Evolutionary conservation across 2,329 filamentous ascomycete species (phyloP).

Genomic region (Coleophoma crateriformis): DNA sequence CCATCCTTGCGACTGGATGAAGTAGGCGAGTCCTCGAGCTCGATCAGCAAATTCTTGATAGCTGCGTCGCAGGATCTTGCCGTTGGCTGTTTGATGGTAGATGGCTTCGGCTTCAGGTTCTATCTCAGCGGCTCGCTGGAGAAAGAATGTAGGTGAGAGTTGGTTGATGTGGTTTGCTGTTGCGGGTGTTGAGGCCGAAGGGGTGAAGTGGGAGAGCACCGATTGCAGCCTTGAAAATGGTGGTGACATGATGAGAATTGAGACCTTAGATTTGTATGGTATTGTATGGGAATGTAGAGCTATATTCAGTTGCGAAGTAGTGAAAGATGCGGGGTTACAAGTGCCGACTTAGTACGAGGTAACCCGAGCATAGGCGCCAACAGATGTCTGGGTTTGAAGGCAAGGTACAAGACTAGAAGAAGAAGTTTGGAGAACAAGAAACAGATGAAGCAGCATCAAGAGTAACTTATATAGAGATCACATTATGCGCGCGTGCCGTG

Average conservation of each 20-base stretch:
- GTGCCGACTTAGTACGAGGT: too few species aligned
- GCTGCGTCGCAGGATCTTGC: constrained; percentile 64
- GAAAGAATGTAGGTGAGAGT: constrained; percentile 81
- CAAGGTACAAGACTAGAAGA: neutral
- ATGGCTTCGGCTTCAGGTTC: constrained; percentile 83
- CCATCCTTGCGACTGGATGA: constrained; percentile 66
- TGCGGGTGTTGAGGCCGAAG: constrained; percentile 20
- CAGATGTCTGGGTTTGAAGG: neutral
- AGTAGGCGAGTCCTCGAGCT: constrained; percentile 83
- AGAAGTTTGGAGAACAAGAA: neutral
- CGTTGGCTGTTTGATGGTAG: constrained; percentile 77
- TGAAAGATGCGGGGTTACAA: too few species aligned
- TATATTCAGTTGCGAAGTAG: too few species aligned
- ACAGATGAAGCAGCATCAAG: too few species aligned
- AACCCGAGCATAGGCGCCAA: too few species aligned
- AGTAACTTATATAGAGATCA: too few species aligned
- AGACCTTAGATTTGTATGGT: too few species aligned
- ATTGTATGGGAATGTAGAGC: too few species aligned
- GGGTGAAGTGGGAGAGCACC: constrained; percentile 54
- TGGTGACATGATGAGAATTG: constrained; percentile 48
- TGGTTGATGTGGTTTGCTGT: constrained; percentile 60
- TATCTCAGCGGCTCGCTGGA: constrained; percentile 79
- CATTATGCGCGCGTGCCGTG: too few species aligned
- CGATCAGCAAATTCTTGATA: constrained; percentile 84
- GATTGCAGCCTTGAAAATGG: constrained; percentile 54